Evolutionary conservation across 257 asterid species (phyloP), one percentile per base, ranked within the genome.

Genomic region (Solanum medicagineum): DNA sequence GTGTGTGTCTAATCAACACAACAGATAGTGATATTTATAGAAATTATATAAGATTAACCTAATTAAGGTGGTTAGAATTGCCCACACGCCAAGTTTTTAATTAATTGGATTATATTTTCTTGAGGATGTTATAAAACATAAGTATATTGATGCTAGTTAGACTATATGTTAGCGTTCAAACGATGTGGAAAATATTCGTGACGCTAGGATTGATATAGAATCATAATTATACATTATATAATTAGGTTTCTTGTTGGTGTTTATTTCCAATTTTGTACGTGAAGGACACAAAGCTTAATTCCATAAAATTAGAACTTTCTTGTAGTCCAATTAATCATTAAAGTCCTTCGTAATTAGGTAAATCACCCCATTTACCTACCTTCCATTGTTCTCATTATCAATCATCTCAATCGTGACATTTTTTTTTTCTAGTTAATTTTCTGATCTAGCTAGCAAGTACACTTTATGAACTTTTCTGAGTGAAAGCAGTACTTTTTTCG

Each of bases 21-120:
- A 26, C 0, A 19, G 49, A 24, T 77, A 51, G 10, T 77, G 65
- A 77, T 77, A 51, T 53, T 77, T 77, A 77, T 77, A 77, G 70
- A 56, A 54, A 19, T 56, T 73, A 56, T 73, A 20, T 10, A 13
- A 56, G 36, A n/a, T 45, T 36, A 32, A 70, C 42, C 29, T 26
- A 55, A 51, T 40, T 81, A 20, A 16, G 77, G 55, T 53, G 68
- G 84, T 81, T 85, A 65, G 88, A 24, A 53, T 84, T 73, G 32
- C 86, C 82, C 57, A 47, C 86, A 87, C 91, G 89, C 85, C 84
- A 89, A 87, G 86, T 83, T 79, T 68, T 71, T 19, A 44, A 66
- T 85, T 12, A 54, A 55, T 22, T 47, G 73, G 7, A 84, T 75
- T 42, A 32, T 86, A 45, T 40, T 47, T 79, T 69, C 29, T 70